Percentiles rank a stretch among this genome's conserved stretches.
phyloP scores from a whole-genome alignment of 2,329 filamentous ascomycete genomes.

The Penicillium olsonii region DNA sequence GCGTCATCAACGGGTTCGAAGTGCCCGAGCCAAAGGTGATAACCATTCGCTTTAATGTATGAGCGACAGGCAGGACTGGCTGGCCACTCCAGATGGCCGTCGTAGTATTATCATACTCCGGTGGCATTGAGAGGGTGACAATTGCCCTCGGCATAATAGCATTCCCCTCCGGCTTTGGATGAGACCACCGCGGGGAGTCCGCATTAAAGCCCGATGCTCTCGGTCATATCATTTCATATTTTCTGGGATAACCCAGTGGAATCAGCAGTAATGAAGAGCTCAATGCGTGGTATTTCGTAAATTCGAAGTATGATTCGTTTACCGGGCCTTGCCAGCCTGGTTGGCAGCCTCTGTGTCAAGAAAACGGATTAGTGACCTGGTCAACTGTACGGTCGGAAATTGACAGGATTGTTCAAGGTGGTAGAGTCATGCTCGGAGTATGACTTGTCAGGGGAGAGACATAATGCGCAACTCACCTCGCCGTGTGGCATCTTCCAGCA shows the following conservation, averaged over 20 bases:
- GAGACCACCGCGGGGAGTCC: background rate
- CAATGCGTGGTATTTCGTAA: constrained; percentile 16
- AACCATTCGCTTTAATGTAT: background rate
- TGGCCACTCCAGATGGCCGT: background rate
- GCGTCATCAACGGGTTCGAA: constrained; percentile 5
- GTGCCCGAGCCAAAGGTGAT: constrained; percentile 5
- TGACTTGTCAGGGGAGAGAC: background rate
- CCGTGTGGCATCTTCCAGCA: constrained; percentile 88
- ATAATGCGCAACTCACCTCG: constrained; percentile 61
- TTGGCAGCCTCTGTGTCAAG: constrained; percentile 48
- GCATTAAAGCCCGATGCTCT: constrained; percentile 8
- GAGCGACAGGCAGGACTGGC: background rate
- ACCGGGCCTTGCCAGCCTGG: constrained; percentile 52
- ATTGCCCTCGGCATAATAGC: background rate
- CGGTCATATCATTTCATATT: constrained; percentile 9
- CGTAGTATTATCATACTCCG: background rate
- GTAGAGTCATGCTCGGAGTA: background rate
- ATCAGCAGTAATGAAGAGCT: constrained; percentile 20
- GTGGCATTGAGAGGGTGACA: background rate
- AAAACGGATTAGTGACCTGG: constrained; percentile 12
- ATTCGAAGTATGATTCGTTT: constrained; percentile 24
- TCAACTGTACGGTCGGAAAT: background rate
- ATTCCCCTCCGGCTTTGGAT: background rate
- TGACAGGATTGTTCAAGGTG: background rate
- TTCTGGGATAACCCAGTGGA: constrained; percentile 12